A percentile compares a stretch with the other conserved stretches of the same genome.
phyloP scores from a whole-genome alignment of 139 green algal species.

The Yamagishiella unicocca region DNA sequence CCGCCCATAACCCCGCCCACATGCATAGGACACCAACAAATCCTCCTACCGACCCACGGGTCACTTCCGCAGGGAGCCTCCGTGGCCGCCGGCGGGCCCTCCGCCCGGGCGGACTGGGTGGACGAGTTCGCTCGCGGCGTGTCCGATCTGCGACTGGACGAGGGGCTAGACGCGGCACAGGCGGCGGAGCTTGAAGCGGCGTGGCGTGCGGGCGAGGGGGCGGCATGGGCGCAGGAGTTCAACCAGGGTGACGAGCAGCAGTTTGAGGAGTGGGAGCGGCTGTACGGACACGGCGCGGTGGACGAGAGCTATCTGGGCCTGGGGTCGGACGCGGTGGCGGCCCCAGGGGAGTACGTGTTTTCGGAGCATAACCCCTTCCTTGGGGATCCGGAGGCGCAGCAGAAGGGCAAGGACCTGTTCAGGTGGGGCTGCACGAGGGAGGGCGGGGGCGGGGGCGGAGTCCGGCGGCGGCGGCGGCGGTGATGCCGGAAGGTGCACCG shows the following conservation, averaged over 20 bases:
- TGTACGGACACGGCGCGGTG: constrained; percentile 60
- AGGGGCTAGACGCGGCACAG: constrained; percentile 16
- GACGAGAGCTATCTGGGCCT: constrained; percentile 26
- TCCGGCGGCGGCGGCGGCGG: too few relatives aligned
- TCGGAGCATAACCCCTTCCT: constrained; percentile 90
- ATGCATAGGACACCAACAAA: too few relatives aligned
- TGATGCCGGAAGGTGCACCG: too few relatives aligned
- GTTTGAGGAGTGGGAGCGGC: constrained; percentile 70
- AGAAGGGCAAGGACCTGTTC: constrained; percentile 89
- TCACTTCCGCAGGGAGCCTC: too few relatives aligned
- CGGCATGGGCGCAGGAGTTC: constrained; percentile 73
- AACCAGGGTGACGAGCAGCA: constrained; percentile 41
- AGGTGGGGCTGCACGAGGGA: too few relatives aligned
- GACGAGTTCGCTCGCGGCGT: constrained; percentile 77
- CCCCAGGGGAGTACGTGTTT: constrained; percentile 83
- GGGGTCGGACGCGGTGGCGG: neutral
- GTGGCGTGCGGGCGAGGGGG: constrained; percentile 48
- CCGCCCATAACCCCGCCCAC: too few relatives aligned
- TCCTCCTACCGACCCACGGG: too few relatives aligned
- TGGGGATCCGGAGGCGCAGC: constrained; percentile 78
- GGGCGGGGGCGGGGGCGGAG: too few relatives aligned
- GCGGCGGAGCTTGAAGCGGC: constrained; percentile 60
- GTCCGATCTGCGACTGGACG: constrained; percentile 53
- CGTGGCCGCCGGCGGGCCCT: neutral
- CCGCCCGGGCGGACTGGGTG: constrained; percentile 64